Conservation (phyloP, 2,329 filamentous ascomycete genomes). For the Aureobasidium sp. region DNA sequence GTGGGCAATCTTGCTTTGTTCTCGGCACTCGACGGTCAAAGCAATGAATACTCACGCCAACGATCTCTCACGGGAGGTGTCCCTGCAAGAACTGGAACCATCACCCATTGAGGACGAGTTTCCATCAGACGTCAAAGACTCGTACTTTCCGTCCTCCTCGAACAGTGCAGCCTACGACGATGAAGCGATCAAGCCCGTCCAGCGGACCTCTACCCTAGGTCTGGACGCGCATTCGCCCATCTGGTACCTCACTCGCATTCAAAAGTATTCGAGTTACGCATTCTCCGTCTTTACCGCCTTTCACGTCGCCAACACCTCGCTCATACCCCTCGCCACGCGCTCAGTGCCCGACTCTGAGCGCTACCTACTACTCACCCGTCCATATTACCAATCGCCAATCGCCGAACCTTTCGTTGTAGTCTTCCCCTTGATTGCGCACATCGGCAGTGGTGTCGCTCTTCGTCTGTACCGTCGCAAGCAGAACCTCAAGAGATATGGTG, state of each 20-base stretch:
- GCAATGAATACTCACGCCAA: neutral
- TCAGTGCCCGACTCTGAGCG: constrained; percentile 70
- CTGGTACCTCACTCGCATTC: constrained; percentile 70
- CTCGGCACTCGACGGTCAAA: neutral
- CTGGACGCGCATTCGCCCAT: constrained; percentile 65
- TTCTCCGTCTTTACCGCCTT: constrained; percentile 69
- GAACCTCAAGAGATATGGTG: constrained; percentile 68
- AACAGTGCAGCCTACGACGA: constrained; percentile 22
- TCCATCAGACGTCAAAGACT: constrained; percentile 42
- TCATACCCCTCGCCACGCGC: constrained; percentile 68
- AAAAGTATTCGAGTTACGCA: constrained; percentile 84
- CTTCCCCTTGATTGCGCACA: constrained; percentile 66
- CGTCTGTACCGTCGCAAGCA: constrained; percentile 67
- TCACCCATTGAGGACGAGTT: constrained; percentile 61
- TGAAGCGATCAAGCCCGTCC: constrained; percentile 22
- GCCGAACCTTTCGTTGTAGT: constrained; percentile 74
- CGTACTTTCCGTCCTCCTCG: constrained; percentile 35
- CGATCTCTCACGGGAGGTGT: constrained; percentile 23
- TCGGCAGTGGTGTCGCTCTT: constrained; percentile 68
- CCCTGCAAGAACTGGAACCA: constrained; percentile 70
- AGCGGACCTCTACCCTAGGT: constrained; percentile 38
- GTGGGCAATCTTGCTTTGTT: neutral
- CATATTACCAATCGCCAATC: constrained; percentile 80
- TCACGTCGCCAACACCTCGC: constrained; percentile 73
- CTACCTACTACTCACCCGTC: constrained; percentile 83